phyloP scores from a whole-genome alignment of 1,284 basidiomycete species.

The Coniferiporia sulphurascens region DNA sequence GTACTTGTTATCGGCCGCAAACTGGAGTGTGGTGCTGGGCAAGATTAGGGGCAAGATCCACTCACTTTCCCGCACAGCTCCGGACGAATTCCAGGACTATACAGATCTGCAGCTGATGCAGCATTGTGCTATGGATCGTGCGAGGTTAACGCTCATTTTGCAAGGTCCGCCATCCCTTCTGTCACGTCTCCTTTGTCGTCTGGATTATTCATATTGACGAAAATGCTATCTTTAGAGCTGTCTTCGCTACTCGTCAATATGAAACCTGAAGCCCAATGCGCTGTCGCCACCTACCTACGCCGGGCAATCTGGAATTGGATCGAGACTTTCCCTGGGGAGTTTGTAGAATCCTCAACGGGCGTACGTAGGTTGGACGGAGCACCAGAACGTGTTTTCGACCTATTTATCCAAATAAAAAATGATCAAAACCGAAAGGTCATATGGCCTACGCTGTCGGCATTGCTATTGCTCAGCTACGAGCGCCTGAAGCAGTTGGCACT shows the following conservation, averaged over 20 bases:
- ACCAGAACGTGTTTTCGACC: slow-evolving; percentile 80
- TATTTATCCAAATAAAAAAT: slow-evolving; percentile 58
- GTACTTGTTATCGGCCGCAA: slow-evolving; percentile 85
- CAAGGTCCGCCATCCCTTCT: slow-evolving; percentile 40
- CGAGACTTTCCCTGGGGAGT: slow-evolving; percentile 77
- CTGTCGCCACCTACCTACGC: slow-evolving; percentile 71
- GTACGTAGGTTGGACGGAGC: slow-evolving; percentile 71
- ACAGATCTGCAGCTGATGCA: slow-evolving; percentile 74
- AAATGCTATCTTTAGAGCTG: slow-evolving; percentile 48
- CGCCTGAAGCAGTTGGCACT: slow-evolving; percentile 42
- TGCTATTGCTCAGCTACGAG: slow-evolving; percentile 79
- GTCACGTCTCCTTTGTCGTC: background rate
- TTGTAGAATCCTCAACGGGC: slow-evolving; percentile 63
- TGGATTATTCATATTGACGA: background rate
- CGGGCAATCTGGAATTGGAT: slow-evolving; percentile 93
- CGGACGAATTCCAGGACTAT: slow-evolving; percentile 56
- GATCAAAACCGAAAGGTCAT: slow-evolving; percentile 53
- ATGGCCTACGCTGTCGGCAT: slow-evolving; percentile 79
- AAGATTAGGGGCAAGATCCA: slow-evolving; percentile 73
- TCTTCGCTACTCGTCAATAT: slow-evolving; percentile 83
- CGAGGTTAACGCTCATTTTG: slow-evolving; percentile 59
- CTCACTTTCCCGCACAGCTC: slow-evolving; percentile 45
- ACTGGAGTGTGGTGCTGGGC: slow-evolving; percentile 79
- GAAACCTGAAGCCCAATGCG: slow-evolving; percentile 69
- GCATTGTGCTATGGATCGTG: slow-evolving; percentile 63